Conservation (phyloP, 352 stramenopile species). For the Phytophthora macrochlamydospora region DNA sequence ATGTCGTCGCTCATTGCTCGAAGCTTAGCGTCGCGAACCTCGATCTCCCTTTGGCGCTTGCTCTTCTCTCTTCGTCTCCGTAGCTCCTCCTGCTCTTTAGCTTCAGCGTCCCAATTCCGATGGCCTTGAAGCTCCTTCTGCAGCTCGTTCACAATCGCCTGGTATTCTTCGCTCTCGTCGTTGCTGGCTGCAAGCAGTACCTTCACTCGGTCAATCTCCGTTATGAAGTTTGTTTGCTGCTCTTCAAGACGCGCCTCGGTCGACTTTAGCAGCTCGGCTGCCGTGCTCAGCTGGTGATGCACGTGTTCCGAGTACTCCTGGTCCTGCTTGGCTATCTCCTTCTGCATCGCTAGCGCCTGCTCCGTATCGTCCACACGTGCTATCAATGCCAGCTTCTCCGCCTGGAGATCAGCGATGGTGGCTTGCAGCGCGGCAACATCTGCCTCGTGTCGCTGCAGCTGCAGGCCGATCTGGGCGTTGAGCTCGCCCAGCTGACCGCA, state of each 20-base stretch:
- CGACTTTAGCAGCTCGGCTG: slow-evolving; percentile 60
- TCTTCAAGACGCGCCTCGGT: slow-evolving; percentile 56
- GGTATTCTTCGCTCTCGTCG: slow-evolving; percentile 14
- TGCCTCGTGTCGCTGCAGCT: slow-evolving; percentile 72
- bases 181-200: slow-evolving; percentile 12
- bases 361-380: slow-evolving; percentile 18
- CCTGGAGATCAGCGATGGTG: slow-evolving; percentile 43
- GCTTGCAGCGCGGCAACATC: slow-evolving; percentile 56
- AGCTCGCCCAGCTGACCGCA: slow-evolving; percentile 71
- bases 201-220: slow-evolving; percentile 23
- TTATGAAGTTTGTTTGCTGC: slow-evolving; percentile 34
- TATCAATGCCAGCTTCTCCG: slow-evolving; percentile 45
- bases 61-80: slow-evolving; percentile 26
- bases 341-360: slow-evolving; percentile 23
- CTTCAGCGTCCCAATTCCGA: slow-evolving; percentile 2
- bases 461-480: slow-evolving; percentile 70
- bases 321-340: slow-evolving; percentile 38
- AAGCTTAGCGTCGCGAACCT: slow-evolving; percentile 27
- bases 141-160: slow-evolving; percentile 6
- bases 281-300: slow-evolving; percentile 62
- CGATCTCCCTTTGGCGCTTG: slow-evolving; percentile 37
- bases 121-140: slow-evolving; percentile 29
- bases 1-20: slow-evolving; percentile 34
- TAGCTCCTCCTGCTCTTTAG: slow-evolving; percentile 37
- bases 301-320: slow-evolving; percentile 62